These are phyloP conservation scores for Cercospora canescens DNA, from an alignment of 2,329 filamentous ascomycete species.

Conservation along the genomic window DNA sequence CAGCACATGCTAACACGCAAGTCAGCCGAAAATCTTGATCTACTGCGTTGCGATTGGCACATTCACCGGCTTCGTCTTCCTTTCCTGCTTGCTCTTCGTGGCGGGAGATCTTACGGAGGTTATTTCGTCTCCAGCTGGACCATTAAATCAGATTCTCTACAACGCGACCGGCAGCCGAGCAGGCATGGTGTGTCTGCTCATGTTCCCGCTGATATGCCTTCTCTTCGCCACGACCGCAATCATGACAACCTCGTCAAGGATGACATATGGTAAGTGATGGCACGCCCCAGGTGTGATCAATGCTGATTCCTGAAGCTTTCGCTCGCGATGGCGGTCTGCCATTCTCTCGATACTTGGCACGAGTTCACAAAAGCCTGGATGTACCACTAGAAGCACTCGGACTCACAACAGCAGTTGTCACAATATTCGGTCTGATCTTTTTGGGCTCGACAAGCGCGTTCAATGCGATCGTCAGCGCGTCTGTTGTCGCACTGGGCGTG, in stretches of 20 bases:
- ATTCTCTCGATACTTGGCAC: slow-evolving; percentile 36
- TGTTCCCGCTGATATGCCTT: slow-evolving; percentile 38
- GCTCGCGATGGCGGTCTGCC: slow-evolving; percentile 39
- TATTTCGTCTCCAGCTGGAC: slow-evolving; percentile 34
- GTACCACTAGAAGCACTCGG: slow-evolving; percentile 37
- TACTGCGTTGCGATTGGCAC: slow-evolving; percentile 39
- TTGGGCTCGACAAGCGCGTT: slow-evolving; percentile 39
- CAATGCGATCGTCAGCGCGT: slow-evolving; percentile 44
- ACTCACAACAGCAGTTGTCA: slow-evolving; percentile 34
- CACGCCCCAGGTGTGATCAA: not conserved
- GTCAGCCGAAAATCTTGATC: slow-evolving; percentile 38
- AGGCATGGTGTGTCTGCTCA: slow-evolving; percentile 38
- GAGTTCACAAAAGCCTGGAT: slow-evolving; percentile 37
- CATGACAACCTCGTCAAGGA: slow-evolving; percentile 39
- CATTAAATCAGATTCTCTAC: slow-evolving; percentile 37
- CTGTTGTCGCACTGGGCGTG: slow-evolving; percentile 69
- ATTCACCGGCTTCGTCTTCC: slow-evolving; percentile 39
- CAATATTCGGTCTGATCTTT: slow-evolving; percentile 40
- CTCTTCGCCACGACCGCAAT: slow-evolving; percentile 38
- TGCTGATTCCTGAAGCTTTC: slow-evolving; percentile 29
- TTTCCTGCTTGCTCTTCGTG: slow-evolving; percentile 39
- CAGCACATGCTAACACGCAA: not conserved
- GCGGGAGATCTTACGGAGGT: slow-evolving; percentile 35
- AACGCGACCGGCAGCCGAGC: slow-evolving; percentile 37
- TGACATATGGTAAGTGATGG: slow-evolving; percentile 31